These are phyloP conservation scores for Angomonas ambiguus DNA, from an alignment of 208 protist genomes.

Conservation along the genomic window DNA sequence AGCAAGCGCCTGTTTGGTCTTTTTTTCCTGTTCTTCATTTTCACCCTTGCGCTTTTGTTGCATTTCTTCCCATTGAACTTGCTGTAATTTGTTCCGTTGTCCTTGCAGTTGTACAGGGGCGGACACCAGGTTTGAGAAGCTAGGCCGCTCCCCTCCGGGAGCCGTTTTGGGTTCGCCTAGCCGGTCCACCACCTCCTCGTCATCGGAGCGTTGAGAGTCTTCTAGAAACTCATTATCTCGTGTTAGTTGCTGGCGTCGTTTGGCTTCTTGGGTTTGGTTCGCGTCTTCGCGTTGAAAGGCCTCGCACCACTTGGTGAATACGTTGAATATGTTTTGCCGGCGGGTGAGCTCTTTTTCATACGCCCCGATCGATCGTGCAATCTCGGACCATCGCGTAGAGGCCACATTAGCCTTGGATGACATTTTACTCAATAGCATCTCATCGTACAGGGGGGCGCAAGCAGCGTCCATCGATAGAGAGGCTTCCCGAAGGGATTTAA, in stretches of 20 bases:
- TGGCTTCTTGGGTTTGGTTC: not conserved
- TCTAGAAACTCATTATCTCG: not conserved
- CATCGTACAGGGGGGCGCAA: constrained; percentile 63
- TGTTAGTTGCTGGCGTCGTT: not conserved
- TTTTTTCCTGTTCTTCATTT: not conserved
- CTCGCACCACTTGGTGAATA: constrained; percentile 75
- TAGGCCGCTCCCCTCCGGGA: not conserved
- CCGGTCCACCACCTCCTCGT: constrained; percentile 9
- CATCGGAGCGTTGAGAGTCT: not conserved
- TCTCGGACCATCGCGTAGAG: constrained; percentile 51
- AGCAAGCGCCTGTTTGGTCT: not conserved
- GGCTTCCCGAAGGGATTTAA: constrained; percentile 38
- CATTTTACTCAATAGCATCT: constrained; percentile 45
- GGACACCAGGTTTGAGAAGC: constrained; percentile 10
- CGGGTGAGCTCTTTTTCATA: constrained; percentile 69
- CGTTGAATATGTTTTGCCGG: constrained; percentile 65
- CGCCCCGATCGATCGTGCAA: constrained; percentile 62
- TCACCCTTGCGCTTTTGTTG: constrained; percentile 4
- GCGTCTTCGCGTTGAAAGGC: constrained; percentile 20
- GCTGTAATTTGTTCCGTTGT: not conserved
- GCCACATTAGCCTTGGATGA: constrained; percentile 57
- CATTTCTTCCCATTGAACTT: constrained; percentile 8
- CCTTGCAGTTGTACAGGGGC: not conserved
- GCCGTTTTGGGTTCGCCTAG: not conserved
- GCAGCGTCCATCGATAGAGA: constrained; percentile 49